These are phyloP conservation scores for Plasmodium vinckei DNA, from an alignment of 169 alveolate species.

Conservation along the genomic window DNA sequence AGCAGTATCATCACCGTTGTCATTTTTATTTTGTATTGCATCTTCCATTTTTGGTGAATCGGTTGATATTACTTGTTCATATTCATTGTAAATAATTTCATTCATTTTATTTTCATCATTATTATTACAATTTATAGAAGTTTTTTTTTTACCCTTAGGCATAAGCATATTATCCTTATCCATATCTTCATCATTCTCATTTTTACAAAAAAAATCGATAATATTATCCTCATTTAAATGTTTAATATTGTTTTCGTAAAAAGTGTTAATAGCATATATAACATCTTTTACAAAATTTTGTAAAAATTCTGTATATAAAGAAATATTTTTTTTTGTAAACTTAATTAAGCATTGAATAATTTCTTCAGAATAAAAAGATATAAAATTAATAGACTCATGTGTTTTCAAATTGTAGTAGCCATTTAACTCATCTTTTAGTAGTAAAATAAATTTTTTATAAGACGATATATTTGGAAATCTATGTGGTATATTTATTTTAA, in stretches of 20 bases:
- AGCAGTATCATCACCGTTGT: not conserved
- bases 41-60: not conserved
- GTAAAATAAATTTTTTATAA: slow-evolving; percentile 46
- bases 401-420: slow-evolving; percentile 37
- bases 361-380: slow-evolving; percentile 54
- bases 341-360: slow-evolving; percentile 26
- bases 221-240: slow-evolving; percentile 13
- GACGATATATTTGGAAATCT: slow-evolving; percentile 38
- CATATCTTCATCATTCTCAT: not conserved
- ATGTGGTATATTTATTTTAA: slow-evolving; percentile 49
- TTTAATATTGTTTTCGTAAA: slow-evolving; percentile 29
- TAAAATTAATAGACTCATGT: slow-evolving; percentile 44
- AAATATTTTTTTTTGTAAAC: slow-evolving; percentile 45
- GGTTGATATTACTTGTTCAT: too few relatives aligned
- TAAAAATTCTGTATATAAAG: slow-evolving; percentile 45
- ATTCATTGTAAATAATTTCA: not conserved
- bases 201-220: slow-evolving; percentile 28
- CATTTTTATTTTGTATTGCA: not conserved
- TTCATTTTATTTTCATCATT: not conserved
- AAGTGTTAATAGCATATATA: slow-evolving; percentile 43
- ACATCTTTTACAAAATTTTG: slow-evolving; percentile 61
- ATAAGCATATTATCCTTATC: not conserved
- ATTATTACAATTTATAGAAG: not conserved
- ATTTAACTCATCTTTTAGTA: slow-evolving; percentile 30
- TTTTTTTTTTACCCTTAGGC: not conserved